Base-by-base conservation (phyloP, 2,329 filamentous ascomycete genomes). In the Cladorrhinum sp. region DNA sequence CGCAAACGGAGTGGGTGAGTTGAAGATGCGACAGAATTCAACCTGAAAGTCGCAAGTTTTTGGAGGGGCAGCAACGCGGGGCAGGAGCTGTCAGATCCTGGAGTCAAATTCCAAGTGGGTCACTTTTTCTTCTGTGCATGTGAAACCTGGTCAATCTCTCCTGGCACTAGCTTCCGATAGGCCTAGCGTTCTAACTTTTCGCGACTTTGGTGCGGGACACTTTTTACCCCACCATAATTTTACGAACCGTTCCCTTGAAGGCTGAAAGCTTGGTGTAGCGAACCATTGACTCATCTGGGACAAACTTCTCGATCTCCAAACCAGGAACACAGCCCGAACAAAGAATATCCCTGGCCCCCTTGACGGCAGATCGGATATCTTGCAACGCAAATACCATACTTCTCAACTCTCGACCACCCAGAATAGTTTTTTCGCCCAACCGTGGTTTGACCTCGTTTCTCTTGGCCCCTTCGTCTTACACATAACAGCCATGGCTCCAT, bases 401-500 rank as follows among this genome's bases (percentile, higher is more conserved):
- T 20, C 39, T 48, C 1, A 21, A 14, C 18, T 49, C 24, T 49
- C 24, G 23, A 28, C 39, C 39, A 8, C 12, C 26, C 9, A 36
- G 18, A 23, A 7, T 46, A 9, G 21, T 20, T 20, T 46, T n/a
- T 39, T n/a, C 33, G 21, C 36, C 36, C 36, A 24, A 51, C 49
- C 54, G 54, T 36, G 23, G 36, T 52, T 50, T 56, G 28, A 23
- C 30, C 30, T 24, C 12, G 28, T 23, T 4, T 18, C 26, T 21
- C 52, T 49, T 23, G 28, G 46, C 53, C 51, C 26, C 18, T 48
- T 30, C 42, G 20, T 8, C 57, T 28, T 33, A 33, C 58, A 52
- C 30, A 21, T 42, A 48, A 42, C 62, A 66, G 52, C 49, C 57
- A 90, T 90, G 87, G 81, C 86, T 62, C 75, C 82, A 59, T 73